phyloP scores from a whole-genome alignment of 2,329 filamentous ascomycete genomes.

The Arthrobotrys megalospora region DNA sequence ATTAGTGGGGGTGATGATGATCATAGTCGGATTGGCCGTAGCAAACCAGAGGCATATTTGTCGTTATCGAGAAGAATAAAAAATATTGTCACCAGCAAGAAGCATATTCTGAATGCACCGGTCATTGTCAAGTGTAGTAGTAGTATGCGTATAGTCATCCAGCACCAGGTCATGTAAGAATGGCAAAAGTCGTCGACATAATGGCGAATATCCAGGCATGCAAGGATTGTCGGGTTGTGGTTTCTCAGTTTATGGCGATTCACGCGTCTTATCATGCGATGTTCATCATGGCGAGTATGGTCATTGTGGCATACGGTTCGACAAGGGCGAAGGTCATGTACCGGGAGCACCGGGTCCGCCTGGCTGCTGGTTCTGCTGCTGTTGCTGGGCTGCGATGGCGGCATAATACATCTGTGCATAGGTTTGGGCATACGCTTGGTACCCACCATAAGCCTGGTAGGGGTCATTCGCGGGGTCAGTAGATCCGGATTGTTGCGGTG shows the following conservation, averaged over 20 bases:
- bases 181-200: constrained; percentile 51
- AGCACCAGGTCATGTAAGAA: constrained; percentile 52
- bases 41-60: constrained; percentile 42
- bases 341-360: constrained; percentile 50
- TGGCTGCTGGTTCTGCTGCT: constrained; percentile 60
- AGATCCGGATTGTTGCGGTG: constrained; percentile 40
- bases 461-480: constrained; percentile 62
- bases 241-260: constrained; percentile 54
- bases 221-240: constrained; percentile 24
- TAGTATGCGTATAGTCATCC: constrained; percentile 54
- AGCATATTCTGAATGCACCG: constrained; percentile 48
- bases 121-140: constrained; percentile 41
- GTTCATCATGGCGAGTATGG: constrained; percentile 59
- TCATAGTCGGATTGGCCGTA: constrained; percentile 2
- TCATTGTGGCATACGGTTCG: constrained; percentile 53
- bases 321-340: constrained; percentile 48
- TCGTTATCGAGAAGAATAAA: constrained; percentile 31
- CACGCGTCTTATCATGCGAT: constrained; percentile 56
- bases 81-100: constrained; percentile 47
- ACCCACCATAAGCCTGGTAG: constrained; percentile 65
- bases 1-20: neutral
- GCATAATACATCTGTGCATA: constrained; percentile 65
- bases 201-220: constrained; percentile 37
- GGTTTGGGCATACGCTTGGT: constrained; percentile 64
- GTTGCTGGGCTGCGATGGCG: constrained; percentile 63